These are phyloP conservation scores for Falciphora oryzae DNA, from an alignment of 2,329 filamentous ascomycete genomes.

Conservation along the genomic window DNA sequence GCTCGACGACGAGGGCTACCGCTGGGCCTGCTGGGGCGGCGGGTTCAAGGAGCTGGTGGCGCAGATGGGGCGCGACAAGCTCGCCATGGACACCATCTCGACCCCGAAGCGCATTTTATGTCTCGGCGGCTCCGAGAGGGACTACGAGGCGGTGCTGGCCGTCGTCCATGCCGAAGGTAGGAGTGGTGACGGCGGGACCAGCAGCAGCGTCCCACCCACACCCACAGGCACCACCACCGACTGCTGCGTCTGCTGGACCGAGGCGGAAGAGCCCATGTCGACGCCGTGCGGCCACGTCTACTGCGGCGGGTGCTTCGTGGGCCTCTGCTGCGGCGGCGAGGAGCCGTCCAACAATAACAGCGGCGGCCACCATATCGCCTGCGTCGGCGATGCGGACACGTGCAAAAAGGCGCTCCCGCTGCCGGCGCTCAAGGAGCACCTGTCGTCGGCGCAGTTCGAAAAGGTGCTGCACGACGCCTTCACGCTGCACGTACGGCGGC, in stretches of 20 bases:
- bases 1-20: slow-evolving; percentile 21
- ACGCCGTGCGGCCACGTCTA: slow-evolving; percentile 35
- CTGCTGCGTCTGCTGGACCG: slow-evolving; percentile 31
- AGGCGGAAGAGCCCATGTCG: slow-evolving; percentile 29
- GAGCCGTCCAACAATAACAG: not conserved
- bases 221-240: slow-evolving; percentile 9
- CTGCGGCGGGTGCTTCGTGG: slow-evolving; percentile 35
- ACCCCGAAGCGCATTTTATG: slow-evolving; percentile 25
- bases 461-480: slow-evolving; percentile 32
- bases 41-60: slow-evolving; percentile 24
- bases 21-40: slow-evolving; percentile 24
- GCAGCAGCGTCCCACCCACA: not conserved
- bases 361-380: slow-evolving; percentile 18
- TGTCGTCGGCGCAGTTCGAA: slow-evolving; percentile 29
- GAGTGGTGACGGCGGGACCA: not conserved
- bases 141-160: slow-evolving; percentile 16
- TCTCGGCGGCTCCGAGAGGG: slow-evolving; percentile 19
- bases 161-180: slow-evolving; percentile 10
- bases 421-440: slow-evolving; percentile 21
- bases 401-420: slow-evolving; percentile 23
- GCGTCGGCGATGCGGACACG: slow-evolving; percentile 20
- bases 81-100: slow-evolving; percentile 26
- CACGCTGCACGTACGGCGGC: slow-evolving; percentile 25
- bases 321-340: slow-evolving; percentile 22
- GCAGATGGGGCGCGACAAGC: slow-evolving; percentile 23